Base-by-base conservation (phyloP, 2,329 filamentous ascomycete genomes). In the Penicillium sp. region DNA sequence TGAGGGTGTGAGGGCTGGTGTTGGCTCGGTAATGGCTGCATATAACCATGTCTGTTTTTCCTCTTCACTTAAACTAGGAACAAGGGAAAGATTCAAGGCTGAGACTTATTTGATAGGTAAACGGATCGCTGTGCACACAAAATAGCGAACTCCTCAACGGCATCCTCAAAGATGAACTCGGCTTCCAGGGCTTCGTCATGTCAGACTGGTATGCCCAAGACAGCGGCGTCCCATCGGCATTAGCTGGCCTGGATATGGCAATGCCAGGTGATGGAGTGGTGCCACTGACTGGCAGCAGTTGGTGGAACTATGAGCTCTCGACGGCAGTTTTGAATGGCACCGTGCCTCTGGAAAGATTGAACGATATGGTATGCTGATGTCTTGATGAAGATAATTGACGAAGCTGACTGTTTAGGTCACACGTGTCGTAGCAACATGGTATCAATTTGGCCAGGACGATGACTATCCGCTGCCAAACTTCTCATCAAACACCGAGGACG, bases 181-280 rank as follows among this genome's bases (percentile, higher is more conserved):
- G 85, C 0, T 90, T 90, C 62, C 86, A 89, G 62, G 88, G 88
- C 65, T 85, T 74, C 62, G 82, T 89, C 23, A 84, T 89, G 75
- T 85, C 83, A 0, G 88, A 91, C 68, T 90, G 87, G 86, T 70
- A 81, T 24, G 83, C 83, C 0, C 84, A 88, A 56, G 77, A 84
- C 55, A 79, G 79, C 0, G 83, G 83, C 1, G 79, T 87, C 0
- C 78, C 76, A 1, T 84, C 83, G 26, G 83, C 84, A 0, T 71
- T 87, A 45, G 79, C 81, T 20, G 86, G 86, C 0, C 73, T 89
- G 1, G 86, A 89, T 61, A 87, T 89, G 85, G 78, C 80, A 3
- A 89, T 89, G 86, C 86, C 86, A 0, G 85, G 85, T 4, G 83
- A 86, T 59, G 80, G 64, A 12, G 54, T 67, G 21, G 70, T 84